Base-by-base conservation (phyloP, 331 rosid genomes). In the Rosa hybrid region DNA sequence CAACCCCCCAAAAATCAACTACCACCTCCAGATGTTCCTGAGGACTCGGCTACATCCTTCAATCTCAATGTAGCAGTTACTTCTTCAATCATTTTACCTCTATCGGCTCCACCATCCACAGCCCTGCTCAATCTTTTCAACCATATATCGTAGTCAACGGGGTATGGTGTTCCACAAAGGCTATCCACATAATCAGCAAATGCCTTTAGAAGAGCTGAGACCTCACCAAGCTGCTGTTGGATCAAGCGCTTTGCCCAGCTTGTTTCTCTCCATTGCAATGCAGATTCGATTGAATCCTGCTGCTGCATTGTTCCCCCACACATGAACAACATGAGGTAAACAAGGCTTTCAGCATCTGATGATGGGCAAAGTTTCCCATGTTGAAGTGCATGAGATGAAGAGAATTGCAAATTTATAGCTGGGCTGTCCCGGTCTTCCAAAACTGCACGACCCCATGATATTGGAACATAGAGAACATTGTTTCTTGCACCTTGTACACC, bases 141-240 rank as follows among this genome's bases (percentile, higher is more conserved):
- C 97, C 97, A 92, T 65, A 90, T 86, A 71, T 86, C 94, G 64
- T 92, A 85, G 85, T 92, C 95, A 23, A 92, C 86, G 17, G 89
- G 89, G 71, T 92, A 92, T 23, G 95, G 95, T 6, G 97, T 92
- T 76, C 97, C 97, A 68, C 92, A 92, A 44, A 90, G 92, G 68
- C 97, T 92, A 80, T 92, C 97, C 56, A 90, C 97, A 75, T 92
- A 92, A 69, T 92, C 97, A 11, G 97, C 97, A 84, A 92, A 92
- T 70, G 94, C 97, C 81, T 92, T 92, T 65, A 92, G 84, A 3
- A 92, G 75, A 34, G 95, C 84, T 70, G 97, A 92, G 81, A 88
- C 91, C 78, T 89, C 85, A 14, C 97, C 97, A 1, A 92, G 90
- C 86, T 88, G 85, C 57, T 90, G 92, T 80, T 92, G 97, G n/a